A percentile compares a stretch with the other conserved stretches of the same genome.
Evolutionary conservation across 495 filamentous ascomycete genomes (phyloP).

Genomic region (Astrocystis sublimbata): DNA sequence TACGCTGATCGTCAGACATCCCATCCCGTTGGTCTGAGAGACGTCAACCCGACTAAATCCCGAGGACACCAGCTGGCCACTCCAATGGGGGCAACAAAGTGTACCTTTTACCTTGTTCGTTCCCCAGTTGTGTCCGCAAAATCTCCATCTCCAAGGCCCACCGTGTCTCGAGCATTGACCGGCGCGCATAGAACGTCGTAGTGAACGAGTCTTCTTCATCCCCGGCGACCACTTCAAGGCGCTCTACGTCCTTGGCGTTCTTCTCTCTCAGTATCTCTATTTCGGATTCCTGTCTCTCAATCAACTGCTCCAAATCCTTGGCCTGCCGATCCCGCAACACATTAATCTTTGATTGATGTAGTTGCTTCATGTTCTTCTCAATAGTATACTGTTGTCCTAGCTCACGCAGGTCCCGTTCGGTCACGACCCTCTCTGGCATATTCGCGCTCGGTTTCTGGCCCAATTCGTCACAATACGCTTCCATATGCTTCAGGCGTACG

Average conservation of each 20-base stretch:
- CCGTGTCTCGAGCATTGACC: conserved; percentile 49
- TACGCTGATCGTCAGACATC: neutral
- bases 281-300: conserved; percentile 65
- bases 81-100: conserved; percentile 48
- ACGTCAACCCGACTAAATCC: neutral
- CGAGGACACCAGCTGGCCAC: conserved; percentile 33
- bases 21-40: neutral
- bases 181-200: conserved; percentile 52
- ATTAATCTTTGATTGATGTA: conserved; percentile 71
- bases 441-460: conserved; percentile 35
- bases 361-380: conserved; percentile 67
- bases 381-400: conserved; percentile 70
- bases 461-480: conserved; percentile 68
- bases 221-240: conserved; percentile 57
- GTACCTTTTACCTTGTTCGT: conserved; percentile 48
- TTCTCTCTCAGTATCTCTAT: conserved; percentile 55
- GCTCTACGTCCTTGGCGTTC: conserved; percentile 52
- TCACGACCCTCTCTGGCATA: conserved; percentile 51
- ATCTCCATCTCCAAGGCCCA: conserved; percentile 70
- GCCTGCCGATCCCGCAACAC: conserved; percentile 77
- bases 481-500: conserved; percentile 77
- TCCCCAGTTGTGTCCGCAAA: conserved; percentile 60
- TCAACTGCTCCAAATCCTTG: conserved; percentile 64
- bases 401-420: conserved; percentile 59
- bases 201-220: conserved; percentile 55